phyloP scores from a whole-genome alignment of 352 stramenopile species.

The Pythium pyrilobum region DNA sequence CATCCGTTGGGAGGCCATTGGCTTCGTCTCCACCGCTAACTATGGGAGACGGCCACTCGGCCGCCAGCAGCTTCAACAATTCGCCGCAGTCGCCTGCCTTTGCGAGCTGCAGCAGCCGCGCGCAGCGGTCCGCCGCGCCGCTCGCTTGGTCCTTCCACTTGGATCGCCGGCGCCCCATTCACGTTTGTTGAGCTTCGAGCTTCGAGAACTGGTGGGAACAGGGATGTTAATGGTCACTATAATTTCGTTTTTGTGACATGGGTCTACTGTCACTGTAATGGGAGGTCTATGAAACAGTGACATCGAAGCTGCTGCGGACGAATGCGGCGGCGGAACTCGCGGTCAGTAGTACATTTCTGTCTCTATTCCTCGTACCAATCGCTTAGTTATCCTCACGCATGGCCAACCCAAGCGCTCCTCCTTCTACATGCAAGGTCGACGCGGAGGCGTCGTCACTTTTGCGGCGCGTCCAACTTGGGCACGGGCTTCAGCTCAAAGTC shows the following conservation, averaged over 20 bases:
- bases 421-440: no score
- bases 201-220: background rate
- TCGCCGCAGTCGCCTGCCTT: slow-evolving; percentile 35
- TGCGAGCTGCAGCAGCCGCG: slow-evolving; percentile 41
- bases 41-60: background rate
- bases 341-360: no score
- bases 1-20: background rate
- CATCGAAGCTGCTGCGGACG: background rate
- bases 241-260: slow-evolving; percentile 9
- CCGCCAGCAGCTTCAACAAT: slow-evolving; percentile 27
- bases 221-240: background rate
- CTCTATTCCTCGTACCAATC: no score
- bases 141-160: slow-evolving; percentile 58
- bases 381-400: no score
- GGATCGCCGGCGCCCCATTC: slow-evolving; percentile 59
- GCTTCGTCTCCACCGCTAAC: background rate
- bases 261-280: background rate
- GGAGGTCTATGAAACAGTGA: background rate
- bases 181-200: background rate
- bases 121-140: slow-evolving; percentile 22
- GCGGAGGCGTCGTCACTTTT: slow-evolving; percentile 1
- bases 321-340: no score
- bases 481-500: slow-evolving; percentile 86
- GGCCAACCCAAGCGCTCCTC: no score
- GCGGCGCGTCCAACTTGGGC: slow-evolving; percentile 30